Evolutionary conservation across 2,329 filamentous ascomycete genomes (phyloP), one percentile per base, ranked within the genome.

Genomic region (Xylaria sp.): DNA sequence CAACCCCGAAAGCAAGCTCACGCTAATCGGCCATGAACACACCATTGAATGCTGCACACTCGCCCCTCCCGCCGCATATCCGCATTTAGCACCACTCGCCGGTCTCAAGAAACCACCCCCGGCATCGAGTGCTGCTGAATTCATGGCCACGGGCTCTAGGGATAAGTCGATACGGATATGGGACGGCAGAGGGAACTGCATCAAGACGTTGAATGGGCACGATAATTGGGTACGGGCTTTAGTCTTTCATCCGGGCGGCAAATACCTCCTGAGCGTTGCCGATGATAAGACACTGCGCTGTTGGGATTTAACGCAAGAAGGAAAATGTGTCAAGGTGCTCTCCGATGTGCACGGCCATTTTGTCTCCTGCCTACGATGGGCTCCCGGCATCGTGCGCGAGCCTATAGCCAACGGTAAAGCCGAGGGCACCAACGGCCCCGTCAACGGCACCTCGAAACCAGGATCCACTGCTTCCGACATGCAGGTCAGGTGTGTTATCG

Each of bases 251-350:
- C 95, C 95, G 0, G 92, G 93, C 8, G 95, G 95, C 51, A 97
- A 95, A 80, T 98, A 96, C 76, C 85, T 98, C 1, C 82, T 98
- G 5, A 94, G 91, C 6, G 93, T 92, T 21, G 88, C 91, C 17
- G 95, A 98, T 78, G 95, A 98, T 82, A 97, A 96, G 82, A 94
- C 93, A 4, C 85, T 98, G 68, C 87, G 94, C 64, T 98, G 94
- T 83, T 98, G 95, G 95, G 95, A 98, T 82, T 83, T 98, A 30
- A 87, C 88, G 30, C 95, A 98, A 78, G 94, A 97, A 78, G 93
- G 93, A 50, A 94, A 94, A 76, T 95, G 93, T 75, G 93, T 97
- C 73, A 95, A 95, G 80, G 90, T 89, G 0, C 82, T 98, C 17
- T 85, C 86, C 45, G 92, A 93, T 70, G 90, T 89, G 0, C 94